These are phyloP conservation scores for Debaryomyces psychrophilus DNA, from an alignment of 1,139 yeast genomes.

Conservation along the genomic window DNA sequence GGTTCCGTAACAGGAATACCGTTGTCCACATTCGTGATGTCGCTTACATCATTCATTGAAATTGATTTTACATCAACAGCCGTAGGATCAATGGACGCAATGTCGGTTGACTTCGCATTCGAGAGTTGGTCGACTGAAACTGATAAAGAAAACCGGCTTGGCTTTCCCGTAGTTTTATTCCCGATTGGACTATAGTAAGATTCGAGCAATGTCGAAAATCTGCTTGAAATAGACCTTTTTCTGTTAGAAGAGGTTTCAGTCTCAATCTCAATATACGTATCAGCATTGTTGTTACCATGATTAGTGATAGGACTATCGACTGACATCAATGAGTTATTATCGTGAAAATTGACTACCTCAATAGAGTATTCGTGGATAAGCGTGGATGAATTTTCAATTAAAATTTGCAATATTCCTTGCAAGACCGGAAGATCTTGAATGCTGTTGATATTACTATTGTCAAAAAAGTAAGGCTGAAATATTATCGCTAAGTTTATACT, in stretches of 20 bases:
- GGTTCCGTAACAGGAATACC: background rate
- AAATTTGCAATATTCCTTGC: slow-evolving; percentile 11
- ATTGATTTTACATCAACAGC: background rate
- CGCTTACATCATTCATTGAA: background rate
- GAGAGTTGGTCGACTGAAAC: slow-evolving; percentile 7
- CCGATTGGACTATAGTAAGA: slow-evolving; percentile 14
- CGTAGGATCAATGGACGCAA: background rate
- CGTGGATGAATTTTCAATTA: slow-evolving; percentile 8
- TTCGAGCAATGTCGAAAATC: slow-evolving; percentile 14
- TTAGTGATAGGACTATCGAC: slow-evolving; percentile 9
- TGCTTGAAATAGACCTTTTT: slow-evolving; percentile 14
- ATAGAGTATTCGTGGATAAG: slow-evolving; percentile 8
- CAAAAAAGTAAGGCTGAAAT: slow-evolving; percentile 14
- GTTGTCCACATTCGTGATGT: background rate
- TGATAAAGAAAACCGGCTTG: slow-evolving; percentile 8
- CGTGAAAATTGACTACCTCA: slow-evolving; percentile 1
- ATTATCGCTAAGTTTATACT: slow-evolving; percentile 13
- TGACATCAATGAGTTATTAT: slow-evolving; percentile 9
- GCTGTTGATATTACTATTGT: slow-evolving; percentile 7
- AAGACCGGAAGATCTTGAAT: slow-evolving; percentile 8
- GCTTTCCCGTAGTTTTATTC: background rate
- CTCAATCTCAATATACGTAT: slow-evolving; percentile 7
- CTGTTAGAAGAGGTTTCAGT: slow-evolving; percentile 7
- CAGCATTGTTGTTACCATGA: slow-evolving; percentile 4
- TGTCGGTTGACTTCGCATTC: background rate